These are phyloP conservation scores for Colletotrichum musicola DNA, from an alignment of 2,329 filamentous ascomycete species.

Conservation along the genomic window DNA sequence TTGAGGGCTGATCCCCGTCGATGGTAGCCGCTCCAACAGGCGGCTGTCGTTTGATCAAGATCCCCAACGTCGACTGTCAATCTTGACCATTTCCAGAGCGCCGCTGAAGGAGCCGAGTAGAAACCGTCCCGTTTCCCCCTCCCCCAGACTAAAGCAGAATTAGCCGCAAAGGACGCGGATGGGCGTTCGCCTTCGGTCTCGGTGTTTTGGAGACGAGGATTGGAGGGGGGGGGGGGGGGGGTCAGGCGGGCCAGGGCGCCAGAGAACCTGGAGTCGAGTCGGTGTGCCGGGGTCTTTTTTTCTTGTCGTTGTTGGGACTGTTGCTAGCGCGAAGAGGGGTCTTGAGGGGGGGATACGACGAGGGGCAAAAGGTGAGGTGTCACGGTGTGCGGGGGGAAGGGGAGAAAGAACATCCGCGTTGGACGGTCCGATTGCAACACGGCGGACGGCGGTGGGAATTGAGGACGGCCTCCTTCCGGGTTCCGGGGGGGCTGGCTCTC, in stretches of 20 bases:
- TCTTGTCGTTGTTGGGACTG: not conserved
- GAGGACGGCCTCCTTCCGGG: conserved; percentile 9
- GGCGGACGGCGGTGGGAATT: conserved; percentile 4
- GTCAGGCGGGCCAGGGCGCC: not conserved
- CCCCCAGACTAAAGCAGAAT: not conserved
- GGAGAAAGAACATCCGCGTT: conserved; percentile 21
- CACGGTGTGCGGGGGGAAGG: conserved; percentile 5
- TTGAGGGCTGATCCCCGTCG: conserved; percentile 18
- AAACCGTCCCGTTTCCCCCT: not conserved
- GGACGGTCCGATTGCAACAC: conserved; percentile 10
- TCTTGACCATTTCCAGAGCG: conserved; percentile 10
- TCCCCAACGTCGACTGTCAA: conserved; percentile 6
- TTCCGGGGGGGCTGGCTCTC: conserved; percentile 10
- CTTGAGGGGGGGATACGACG: conserved; percentile 4
- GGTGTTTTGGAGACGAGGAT: conserved; percentile 1
- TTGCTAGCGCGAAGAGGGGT: conserved; percentile 5
- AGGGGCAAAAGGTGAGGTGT: conserved; percentile 21
- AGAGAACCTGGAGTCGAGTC: conserved; percentile 14
- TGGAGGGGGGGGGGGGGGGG: not conserved
- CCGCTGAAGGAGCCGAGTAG: not conserved
- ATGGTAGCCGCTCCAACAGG: conserved; percentile 32
- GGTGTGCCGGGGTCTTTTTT: conserved; percentile 12
- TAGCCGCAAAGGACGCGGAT: no score
- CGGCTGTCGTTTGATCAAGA: conserved; percentile 18
- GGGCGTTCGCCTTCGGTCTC: not conserved